Evolutionary conservation across 192 early-diverging fungal species (phyloP).

Genomic region (Coemansia sp.): DNA sequence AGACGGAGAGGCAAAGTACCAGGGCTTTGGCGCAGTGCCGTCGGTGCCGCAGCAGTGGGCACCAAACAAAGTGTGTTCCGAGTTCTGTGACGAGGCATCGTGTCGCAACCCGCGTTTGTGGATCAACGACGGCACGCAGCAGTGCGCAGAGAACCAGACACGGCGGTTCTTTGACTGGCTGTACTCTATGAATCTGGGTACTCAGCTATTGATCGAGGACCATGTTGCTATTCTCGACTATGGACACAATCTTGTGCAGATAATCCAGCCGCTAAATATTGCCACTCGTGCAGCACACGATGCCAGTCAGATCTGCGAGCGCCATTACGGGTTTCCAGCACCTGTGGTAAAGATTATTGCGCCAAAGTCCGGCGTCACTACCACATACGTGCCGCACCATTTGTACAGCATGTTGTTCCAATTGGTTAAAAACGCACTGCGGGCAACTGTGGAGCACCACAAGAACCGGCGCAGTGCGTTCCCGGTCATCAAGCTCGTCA

Average conservation of each 20-base stretch:
- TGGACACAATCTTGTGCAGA: conserved; percentile 57
- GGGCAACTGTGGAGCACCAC: conserved; percentile 57
- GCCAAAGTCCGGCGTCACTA: conserved; percentile 50
- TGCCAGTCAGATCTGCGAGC: conserved; percentile 50
- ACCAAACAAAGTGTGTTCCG: conserved; percentile 38
- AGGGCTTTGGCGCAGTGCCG: background rate
- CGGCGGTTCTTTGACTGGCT: conserved; percentile 61
- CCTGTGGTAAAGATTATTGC: conserved; percentile 54
- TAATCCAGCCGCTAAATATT: conserved; percentile 57
- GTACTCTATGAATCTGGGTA: conserved; percentile 62
- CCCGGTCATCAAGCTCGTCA: conserved; percentile 57
- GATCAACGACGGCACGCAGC: conserved; percentile 46
- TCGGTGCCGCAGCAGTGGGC: conserved; percentile 37
- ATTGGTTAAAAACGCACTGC: conserved; percentile 61
- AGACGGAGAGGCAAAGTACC: background rate
- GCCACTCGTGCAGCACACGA: conserved; percentile 55
- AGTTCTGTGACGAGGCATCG: conserved; percentile 43
- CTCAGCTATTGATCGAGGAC: conserved; percentile 64
- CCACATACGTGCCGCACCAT: conserved; percentile 60
- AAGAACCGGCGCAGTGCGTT: conserved; percentile 12
- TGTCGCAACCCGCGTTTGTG: conserved; percentile 51
- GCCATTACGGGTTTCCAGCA: conserved; percentile 51
- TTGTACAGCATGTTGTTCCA: conserved; percentile 61
- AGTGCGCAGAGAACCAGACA: conserved; percentile 52
- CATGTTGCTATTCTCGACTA: conserved; percentile 60